Base-by-base conservation (phyloP, 2,329 filamentous ascomycete genomes). In the Colletotrichum tofieldiae region DNA sequence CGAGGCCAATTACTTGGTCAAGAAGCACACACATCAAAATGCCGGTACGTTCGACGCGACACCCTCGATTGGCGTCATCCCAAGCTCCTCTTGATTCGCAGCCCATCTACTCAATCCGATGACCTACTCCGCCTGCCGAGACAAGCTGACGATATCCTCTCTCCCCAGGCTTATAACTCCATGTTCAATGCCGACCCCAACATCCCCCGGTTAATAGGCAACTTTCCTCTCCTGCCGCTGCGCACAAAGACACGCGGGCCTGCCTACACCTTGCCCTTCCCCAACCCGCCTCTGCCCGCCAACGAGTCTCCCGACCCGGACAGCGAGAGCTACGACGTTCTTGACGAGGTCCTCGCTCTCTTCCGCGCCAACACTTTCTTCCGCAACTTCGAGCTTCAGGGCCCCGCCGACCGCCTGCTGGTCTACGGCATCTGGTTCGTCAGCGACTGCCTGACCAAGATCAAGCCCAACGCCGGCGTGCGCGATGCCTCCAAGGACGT, bases 351-450 rank as follows among this genome's bases (percentile, higher is more conserved):
- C 63, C 89, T 99, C 67, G 89, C 92, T 16, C 90, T 98, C 61
- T 99, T 98, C 89, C 94, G 96, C 75, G 96, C 96, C 78, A 98
- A 99, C 87, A 98, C 96, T 73, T 96, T 99, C 84, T 99, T 98
- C 89, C 93, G 96, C 79, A 99, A 98, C 89, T 99, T 99, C 79
- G 96, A 98, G 88, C 97, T 98, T 86, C 96, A 98, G 85, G 96
- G 96, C 18, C 93, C 94, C 35, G 96, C 96, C 71, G 96, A 99
- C 84, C 90, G 96, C 51, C 91, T 98, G 79, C 89, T 99, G 76
- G 95, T 98, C 79, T 99, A 99, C 85, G 96, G 96, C 74, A 99
- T 98, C 82, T 89, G 97, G 81, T 98, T 96, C 84, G 89, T 98
- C 79, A 96, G 93, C 84, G 95, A 98, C 83, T 95, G 94, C 78